Percentiles rank a stretch among this genome's conserved stretches.
Conservation (phyloP, 768 basidiomycete genomes). For the Mycena albidolilacea region DNA sequence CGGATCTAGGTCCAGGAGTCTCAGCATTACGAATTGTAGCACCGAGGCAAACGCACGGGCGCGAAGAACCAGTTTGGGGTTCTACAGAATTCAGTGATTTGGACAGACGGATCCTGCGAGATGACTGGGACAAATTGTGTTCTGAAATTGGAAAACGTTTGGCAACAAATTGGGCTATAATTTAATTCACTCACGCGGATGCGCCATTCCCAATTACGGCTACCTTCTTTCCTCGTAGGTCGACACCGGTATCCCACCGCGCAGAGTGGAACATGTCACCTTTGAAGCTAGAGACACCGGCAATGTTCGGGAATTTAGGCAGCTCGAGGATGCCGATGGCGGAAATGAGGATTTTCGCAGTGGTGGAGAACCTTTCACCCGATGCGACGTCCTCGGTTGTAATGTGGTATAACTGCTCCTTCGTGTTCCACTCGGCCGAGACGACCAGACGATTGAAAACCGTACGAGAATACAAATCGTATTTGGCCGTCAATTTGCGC, state of each 20-base stretch:
- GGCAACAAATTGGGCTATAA: background rate
- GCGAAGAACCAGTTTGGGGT: conserved; percentile 72
- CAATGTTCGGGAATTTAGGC: conserved; percentile 55
- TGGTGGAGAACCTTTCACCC: conserved; percentile 46
- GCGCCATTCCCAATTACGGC: conserved; percentile 76
- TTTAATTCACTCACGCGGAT: conserved; percentile 59
- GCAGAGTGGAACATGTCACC: conserved; percentile 70
- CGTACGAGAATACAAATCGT: conserved; percentile 58
- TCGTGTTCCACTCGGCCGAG: conserved; percentile 61
- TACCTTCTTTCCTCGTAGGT: conserved; percentile 62
- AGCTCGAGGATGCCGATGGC: conserved; percentile 66
- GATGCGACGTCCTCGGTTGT: conserved; percentile 48
- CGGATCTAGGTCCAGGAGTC: conserved; percentile 37
- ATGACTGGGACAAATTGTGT: conserved; percentile 74
- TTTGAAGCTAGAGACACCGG: conserved; percentile 57
- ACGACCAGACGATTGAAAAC: conserved; percentile 60
- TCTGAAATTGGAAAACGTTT: conserved; percentile 46
- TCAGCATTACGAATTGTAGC: conserved; percentile 10
- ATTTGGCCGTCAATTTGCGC: conserved; percentile 57
- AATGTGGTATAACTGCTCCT: conserved; percentile 48
- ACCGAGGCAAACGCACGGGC: conserved; percentile 56
- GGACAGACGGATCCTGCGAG: conserved; percentile 61
- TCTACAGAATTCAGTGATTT: conserved; percentile 72
- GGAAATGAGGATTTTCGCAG: conserved; percentile 65
- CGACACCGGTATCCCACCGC: conserved; percentile 58